Conservation (phyloP, 495 filamentous ascomycete species). For the Corynascus novoguineensis region DNA sequence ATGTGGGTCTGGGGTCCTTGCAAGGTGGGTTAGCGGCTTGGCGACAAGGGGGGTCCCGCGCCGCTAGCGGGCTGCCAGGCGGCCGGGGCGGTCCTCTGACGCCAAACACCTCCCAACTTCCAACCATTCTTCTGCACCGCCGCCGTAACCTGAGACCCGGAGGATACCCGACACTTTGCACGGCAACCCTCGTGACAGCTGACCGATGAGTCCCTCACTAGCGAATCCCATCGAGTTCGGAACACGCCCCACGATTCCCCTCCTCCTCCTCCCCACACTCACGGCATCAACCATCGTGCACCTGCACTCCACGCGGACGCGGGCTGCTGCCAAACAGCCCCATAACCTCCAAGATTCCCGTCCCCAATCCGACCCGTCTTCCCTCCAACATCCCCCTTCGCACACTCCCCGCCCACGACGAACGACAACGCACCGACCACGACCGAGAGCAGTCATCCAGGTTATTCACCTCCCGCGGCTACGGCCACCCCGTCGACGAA, state of each 20-base stretch:
- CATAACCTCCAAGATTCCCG: constrained; percentile 53
- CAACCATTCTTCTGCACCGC: constrained; percentile 11
- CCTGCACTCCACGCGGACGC: constrained; percentile 36
- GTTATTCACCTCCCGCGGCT: constrained; percentile 36
- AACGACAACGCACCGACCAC: constrained; percentile 25
- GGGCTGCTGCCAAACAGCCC: constrained; percentile 59
- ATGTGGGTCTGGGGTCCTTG: neutral
- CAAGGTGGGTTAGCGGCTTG: constrained; percentile 7
- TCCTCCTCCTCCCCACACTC: no score
- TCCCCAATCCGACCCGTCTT: constrained; percentile 42
- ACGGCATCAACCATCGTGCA: constrained; percentile 6
- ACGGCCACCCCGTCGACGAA: constrained; percentile 27
- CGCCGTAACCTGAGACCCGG: constrained; percentile 5
- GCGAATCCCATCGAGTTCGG: constrained; percentile 15
- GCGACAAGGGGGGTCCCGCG: neutral
- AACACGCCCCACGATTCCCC: neutral
- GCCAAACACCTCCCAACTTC: neutral
- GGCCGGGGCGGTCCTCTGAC: constrained; percentile 1
- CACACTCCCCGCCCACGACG: constrained; percentile 41
- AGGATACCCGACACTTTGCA: neutral
- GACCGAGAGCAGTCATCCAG: constrained; percentile 33
- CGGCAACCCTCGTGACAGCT: neutral
- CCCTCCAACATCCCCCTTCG: constrained; percentile 60
- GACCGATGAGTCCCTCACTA: constrained; percentile 20
- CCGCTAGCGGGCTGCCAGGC: neutral